phyloP scores from a whole-genome alignment of 768 basidiomycete genomes.

The Rhodotorula kratochvilovae region DNA sequence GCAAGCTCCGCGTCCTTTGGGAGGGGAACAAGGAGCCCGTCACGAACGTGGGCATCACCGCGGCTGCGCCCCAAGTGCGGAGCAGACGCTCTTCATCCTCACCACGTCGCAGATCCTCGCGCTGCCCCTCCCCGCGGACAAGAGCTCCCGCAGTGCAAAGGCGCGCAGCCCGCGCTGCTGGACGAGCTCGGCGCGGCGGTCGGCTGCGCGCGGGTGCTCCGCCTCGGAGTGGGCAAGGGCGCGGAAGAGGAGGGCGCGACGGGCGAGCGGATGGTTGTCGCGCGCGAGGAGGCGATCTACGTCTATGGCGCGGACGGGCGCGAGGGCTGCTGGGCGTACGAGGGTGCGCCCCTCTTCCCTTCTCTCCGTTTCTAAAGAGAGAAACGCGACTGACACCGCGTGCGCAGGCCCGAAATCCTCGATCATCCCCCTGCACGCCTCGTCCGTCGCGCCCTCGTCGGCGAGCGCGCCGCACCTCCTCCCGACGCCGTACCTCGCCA shows the following conservation, averaged over 20 bases:
- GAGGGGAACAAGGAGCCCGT: slow-evolving; percentile 80
- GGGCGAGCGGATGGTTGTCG: slow-evolving; percentile 61
- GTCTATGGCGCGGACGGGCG: slow-evolving; percentile 74
- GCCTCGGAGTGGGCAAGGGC: slow-evolving; percentile 46
- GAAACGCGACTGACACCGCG: background rate
- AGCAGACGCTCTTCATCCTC: slow-evolving; percentile 70
- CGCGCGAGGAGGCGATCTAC: slow-evolving; percentile 86
- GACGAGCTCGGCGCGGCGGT: slow-evolving; percentile 82
- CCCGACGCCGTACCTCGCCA: slow-evolving; percentile 65
- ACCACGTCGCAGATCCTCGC: slow-evolving; percentile 76
- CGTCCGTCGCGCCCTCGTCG: slow-evolving; percentile 6
- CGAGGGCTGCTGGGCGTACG: slow-evolving; percentile 81
- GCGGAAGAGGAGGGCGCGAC: slow-evolving; percentile 1
- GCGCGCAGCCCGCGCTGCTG: slow-evolving; percentile 62
- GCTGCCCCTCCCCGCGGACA: slow-evolving; percentile 9
- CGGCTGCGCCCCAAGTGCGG: slow-evolving; percentile 45
- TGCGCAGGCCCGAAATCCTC: slow-evolving; percentile 39
- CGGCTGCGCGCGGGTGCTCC: slow-evolving; percentile 78
- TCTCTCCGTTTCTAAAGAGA: background rate
- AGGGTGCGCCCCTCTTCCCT: slow-evolving; percentile 56
- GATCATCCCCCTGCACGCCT: slow-evolving; percentile 17
- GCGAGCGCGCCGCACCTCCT: slow-evolving; percentile 59
- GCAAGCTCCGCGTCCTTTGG: slow-evolving; percentile 77
- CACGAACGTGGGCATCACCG: slow-evolving; percentile 85
- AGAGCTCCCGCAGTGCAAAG: slow-evolving; percentile 68